Percentiles rank a stretch among this genome's conserved stretches.
Evolutionary conservation across 495 filamentous ascomycete genomes (phyloP).

Genomic region (Penicillium chermesinum): DNA sequence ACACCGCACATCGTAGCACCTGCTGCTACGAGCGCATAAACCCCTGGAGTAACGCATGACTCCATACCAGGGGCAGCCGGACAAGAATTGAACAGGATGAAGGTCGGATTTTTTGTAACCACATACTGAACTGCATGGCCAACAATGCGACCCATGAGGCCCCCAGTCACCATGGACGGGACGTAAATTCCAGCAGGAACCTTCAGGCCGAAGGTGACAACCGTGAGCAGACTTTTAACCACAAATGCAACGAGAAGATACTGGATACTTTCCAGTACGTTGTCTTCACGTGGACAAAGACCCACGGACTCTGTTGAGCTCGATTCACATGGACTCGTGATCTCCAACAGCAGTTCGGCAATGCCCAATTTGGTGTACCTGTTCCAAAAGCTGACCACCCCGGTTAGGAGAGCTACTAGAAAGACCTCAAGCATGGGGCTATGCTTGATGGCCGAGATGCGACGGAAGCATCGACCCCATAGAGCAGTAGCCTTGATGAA

Average conservation of each 20-base stretch:
- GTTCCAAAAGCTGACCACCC: constrained; percentile 88
- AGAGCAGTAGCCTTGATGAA: constrained; percentile 93
- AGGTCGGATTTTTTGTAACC: constrained; percentile 65
- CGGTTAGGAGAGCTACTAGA: constrained; percentile 81
- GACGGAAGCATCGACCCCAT: constrained; percentile 87
- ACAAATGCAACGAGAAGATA: constrained; percentile 74
- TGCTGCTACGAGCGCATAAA: constrained; percentile 92
- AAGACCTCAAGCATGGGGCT: constrained; percentile 84
- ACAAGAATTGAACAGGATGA: constrained; percentile 68
- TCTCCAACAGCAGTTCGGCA: constrained; percentile 82
- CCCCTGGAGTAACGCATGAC: constrained; percentile 88
- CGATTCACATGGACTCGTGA: constrained; percentile 78
- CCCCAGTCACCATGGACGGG: constrained; percentile 96
- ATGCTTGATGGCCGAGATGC: constrained; percentile 71
- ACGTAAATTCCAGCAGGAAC: constrained; percentile 96
- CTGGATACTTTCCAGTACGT: constrained; percentile 66
- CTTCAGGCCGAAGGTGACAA: constrained; percentile 90
- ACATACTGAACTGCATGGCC: constrained; percentile 84
- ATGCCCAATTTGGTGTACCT: constrained; percentile 82
- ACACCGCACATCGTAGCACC: constrained; percentile 98
- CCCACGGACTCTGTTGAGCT: constrained; percentile 56
- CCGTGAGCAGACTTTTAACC: constrained; percentile 83
- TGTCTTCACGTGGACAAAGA: constrained; percentile 69
- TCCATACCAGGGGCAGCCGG: constrained; percentile 62
- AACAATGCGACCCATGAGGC: constrained; percentile 82